Conservation (phyloP, 2,329 filamentous ascomycete species). For the Nemania abortiva region DNA sequence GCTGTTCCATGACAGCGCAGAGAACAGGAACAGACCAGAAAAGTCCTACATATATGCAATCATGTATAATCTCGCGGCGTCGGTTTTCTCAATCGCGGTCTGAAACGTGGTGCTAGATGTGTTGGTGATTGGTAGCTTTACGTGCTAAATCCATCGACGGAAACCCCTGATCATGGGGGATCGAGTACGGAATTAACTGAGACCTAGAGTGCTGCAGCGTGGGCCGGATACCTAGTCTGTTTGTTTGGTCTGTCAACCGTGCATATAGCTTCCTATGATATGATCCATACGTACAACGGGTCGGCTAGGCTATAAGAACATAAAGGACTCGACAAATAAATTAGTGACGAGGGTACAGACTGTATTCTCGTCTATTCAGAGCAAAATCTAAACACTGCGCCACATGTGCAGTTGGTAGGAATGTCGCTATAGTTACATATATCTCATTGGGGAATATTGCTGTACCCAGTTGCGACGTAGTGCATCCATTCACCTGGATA, state of each 20-base stretch:
- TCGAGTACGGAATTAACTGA: neutral
- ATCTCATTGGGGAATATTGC: neutral
- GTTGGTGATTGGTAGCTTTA: slow-evolving; percentile 28
- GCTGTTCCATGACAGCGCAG: neutral
- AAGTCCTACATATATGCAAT: slow-evolving; percentile 13
- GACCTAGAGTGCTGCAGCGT: neutral
- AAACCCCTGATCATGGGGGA: slow-evolving; percentile 12
- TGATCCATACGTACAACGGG: neutral
- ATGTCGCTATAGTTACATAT: neutral
- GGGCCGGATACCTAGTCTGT: neutral
- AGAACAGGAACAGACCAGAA: neutral
- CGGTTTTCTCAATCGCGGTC: neutral
- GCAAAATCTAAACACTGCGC: neutral
- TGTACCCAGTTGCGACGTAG: neutral
- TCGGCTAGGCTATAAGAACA: neutral
- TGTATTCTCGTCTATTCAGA: neutral
- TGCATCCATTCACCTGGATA: neutral
- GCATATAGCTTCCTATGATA: neutral
- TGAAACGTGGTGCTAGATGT: slow-evolving; percentile 26
- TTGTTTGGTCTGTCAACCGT: too few species aligned
- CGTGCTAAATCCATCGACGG: slow-evolving; percentile 1
- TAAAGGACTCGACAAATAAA: neutral
- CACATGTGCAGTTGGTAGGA: neutral
- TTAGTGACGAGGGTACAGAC: neutral
- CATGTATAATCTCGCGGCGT: slow-evolving; percentile 1